Base-by-base conservation (phyloP, 305 asterid species). In the Fraxinus paxiana region DNA sequence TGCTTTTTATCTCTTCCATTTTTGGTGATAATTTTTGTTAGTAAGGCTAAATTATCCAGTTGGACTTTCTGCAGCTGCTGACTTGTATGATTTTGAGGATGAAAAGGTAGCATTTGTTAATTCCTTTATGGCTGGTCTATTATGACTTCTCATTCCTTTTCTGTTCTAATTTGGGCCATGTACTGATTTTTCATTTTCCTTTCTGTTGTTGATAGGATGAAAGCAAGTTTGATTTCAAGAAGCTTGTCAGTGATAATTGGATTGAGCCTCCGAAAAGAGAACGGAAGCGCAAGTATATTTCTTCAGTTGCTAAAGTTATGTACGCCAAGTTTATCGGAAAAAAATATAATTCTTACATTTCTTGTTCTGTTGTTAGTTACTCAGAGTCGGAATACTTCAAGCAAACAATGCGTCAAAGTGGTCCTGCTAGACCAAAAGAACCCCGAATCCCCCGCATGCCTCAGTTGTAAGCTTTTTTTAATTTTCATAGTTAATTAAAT, bases 381-480 rank as follows among this genome's bases (percentile, higher is more conserved):
- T 96, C 99, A 0, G 99, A 96, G 74, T 92, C 98, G 0, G 99
- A 96, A 86, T 94, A 96, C 92, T 94, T 93, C 88, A 96, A 96
- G 94, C 99, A 96, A 88, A 96, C 99, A 81, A 92, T 96, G 98
- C 98, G 99, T 67, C 98, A 91, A 84, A 90, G 92, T 91, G 98
- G 97, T 85, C 98, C 99, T 76, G 90, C 94, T 9, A 92, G 86
- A 83, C 94, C 98, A 43, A 96, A 93, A 84, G 99, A 96, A 88
- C 98, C 98, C 79, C 93, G 98, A 81, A 94, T 96, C 84, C 99
- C 99, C 79, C 97, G 99, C 84, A 96, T 96, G 99, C 99, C 98
- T 15, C 99, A 94, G 90, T 81, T 96, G 99, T 96, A 89, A 86
- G 92, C 38, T 69, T 65, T 79, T 59, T 59, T 59, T 59, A 20